Evolutionary conservation across 768 basidiomycete species (phyloP).

Genomic region (Xanthoconium purpureum): DNA sequence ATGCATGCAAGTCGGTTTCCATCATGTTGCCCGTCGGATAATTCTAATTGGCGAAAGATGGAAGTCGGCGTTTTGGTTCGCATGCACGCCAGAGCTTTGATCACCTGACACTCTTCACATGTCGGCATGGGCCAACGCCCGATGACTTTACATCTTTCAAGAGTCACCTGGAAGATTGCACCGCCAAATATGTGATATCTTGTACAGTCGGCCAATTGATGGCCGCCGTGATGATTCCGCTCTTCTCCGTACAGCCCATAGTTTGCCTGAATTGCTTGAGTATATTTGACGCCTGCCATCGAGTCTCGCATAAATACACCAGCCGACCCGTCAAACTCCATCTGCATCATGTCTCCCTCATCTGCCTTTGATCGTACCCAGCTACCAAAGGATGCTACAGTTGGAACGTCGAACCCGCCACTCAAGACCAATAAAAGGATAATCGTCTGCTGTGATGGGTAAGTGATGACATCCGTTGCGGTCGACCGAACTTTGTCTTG

Average conservation of each 20-base stretch:
- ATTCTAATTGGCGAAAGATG: not conserved
- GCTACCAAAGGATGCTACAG: not conserved
- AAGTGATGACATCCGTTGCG: slow-evolving; percentile 16
- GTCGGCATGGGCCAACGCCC: not conserved
- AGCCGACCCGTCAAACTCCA: not conserved
- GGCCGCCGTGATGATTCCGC: not conserved
- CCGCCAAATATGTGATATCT: too few species aligned
- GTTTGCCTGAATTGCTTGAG: not conserved
- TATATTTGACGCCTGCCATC: not conserved
- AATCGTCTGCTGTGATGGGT: slow-evolving; percentile 77
- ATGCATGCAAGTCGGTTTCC: not conserved
- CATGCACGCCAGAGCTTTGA: not conserved
- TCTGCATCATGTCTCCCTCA: slow-evolving; percentile 10
- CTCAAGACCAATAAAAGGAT: slow-evolving; percentile 51
- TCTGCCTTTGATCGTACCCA: slow-evolving; percentile 2
- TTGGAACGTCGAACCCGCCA: not conserved
- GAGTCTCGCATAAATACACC: slow-evolving; percentile 25
- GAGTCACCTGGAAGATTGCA: too few species aligned
- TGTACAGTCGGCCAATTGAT: not conserved
- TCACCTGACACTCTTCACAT: not conserved
- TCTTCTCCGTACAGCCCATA: not conserved
- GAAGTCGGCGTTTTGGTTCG: not conserved
- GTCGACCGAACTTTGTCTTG: not conserved
- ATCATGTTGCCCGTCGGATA: not conserved
- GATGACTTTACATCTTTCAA: not conserved